Base-by-base conservation (phyloP, 2,329 filamentous ascomycete species). In the Penicillium freii region DNA sequence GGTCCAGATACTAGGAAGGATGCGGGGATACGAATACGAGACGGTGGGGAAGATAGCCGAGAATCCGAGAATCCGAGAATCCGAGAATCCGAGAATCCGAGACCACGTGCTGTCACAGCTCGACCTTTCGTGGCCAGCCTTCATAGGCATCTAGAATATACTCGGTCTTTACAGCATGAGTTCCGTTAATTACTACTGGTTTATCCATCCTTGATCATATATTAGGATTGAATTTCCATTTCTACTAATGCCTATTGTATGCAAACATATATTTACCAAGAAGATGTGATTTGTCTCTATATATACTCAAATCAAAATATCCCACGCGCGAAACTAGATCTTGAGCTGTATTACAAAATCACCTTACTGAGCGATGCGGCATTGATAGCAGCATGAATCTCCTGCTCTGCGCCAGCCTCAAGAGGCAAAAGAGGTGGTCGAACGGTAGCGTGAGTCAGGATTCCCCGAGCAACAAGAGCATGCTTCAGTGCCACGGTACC, bases 401-500 rank as follows among this genome's bases (percentile, higher is more conserved):
- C 60, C 19, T 62, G 33, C 34, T 64, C 60, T 4, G 62, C 62
- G 3, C 62, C 60, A 33, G 34, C 13, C 51, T 59, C 60, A 29
- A 64, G 58, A 13, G 62, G 80, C 59, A 81, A 51, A n/a, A 81
- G 58, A 25, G 78, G 78, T 8, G 79, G 80, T n/a, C 80, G 69
- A 3, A 82, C 79, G 3, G 79, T 82, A 11, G 80, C 79, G 50
- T 82, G 79, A 13, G 73, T 70, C 13, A 82, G 59, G 34, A 82
- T 81, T 1, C 81, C 80, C 3, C 80, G 67, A 11, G 80, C 80
- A 25, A 82, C 79, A 27, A 82, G 69, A 15, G 79, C 80, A 57
- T 82, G 80, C 70, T 82, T 83, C 23, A 82, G 62, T 4, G 77
- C 77, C 3, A 82, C 79, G 1, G 80, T 82, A 7, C 81, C 81